phyloP scores from a whole-genome alignment of 352 stramenopile genomes.

The Phytopythium chamaehyphon region DNA sequence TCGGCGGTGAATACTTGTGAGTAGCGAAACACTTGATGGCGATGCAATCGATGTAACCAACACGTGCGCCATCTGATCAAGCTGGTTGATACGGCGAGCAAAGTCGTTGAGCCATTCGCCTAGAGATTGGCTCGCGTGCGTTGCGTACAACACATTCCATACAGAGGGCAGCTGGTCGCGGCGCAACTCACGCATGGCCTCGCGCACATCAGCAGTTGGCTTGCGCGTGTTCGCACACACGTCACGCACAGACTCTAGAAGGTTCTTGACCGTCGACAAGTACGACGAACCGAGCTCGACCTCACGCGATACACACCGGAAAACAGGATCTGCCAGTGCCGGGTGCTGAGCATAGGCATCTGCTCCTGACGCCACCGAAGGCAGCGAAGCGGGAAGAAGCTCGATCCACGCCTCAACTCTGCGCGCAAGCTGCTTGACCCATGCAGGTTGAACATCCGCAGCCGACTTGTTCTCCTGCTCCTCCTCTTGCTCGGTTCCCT shows the following conservation, averaged over 20 bases:
- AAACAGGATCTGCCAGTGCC: slow-evolving; percentile 86
- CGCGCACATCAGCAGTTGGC: slow-evolving; percentile 83
- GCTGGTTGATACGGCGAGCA: slow-evolving; percentile 61
- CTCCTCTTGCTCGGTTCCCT: slow-evolving; percentile 15
- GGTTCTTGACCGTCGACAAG: slow-evolving; percentile 50
- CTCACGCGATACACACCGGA: slow-evolving; percentile 90
- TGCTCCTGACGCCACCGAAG: slow-evolving; percentile 15
- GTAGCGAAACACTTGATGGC: not conserved
- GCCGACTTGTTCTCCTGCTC: slow-evolving; percentile 67
- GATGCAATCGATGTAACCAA: slow-evolving; percentile 13
- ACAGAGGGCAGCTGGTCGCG: slow-evolving; percentile 59
- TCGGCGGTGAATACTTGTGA: slow-evolving; percentile 12
- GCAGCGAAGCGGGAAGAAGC: slow-evolving; percentile 47
- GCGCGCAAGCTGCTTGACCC: slow-evolving; percentile 78
- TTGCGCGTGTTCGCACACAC: slow-evolving; percentile 85
- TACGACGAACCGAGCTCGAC: slow-evolving; percentile 67
- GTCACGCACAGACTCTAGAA: slow-evolving; percentile 67
- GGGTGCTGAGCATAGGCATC: slow-evolving; percentile 23
- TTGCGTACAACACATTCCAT: slow-evolving; percentile 58
- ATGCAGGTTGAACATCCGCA: slow-evolving; percentile 47
- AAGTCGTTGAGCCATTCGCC: slow-evolving; percentile 87
- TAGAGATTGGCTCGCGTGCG: slow-evolving; percentile 53
- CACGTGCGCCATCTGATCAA: slow-evolving; percentile 42
- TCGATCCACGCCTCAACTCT: slow-evolving; percentile 59
- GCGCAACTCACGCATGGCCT: slow-evolving; percentile 74